Evolutionary conservation across 2,329 filamentous ascomycete genomes (phyloP), one percentile per base, ranked within the genome.

Genomic region (Dactylella cylindrospora): DNA sequence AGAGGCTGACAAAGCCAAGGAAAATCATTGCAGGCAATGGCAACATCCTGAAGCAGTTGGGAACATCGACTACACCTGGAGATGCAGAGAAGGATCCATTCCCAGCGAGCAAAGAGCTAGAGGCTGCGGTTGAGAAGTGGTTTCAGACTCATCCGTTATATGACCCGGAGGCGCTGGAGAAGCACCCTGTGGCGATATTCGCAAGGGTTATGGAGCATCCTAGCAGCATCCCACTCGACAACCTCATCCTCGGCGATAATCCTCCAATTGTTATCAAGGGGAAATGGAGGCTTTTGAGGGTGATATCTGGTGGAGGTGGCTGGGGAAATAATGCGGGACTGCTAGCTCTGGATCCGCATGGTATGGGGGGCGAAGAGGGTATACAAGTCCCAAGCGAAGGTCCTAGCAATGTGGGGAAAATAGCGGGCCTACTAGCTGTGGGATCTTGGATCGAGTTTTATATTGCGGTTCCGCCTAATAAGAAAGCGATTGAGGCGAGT

Each of bases 251-350:
- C 13, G 8, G 28, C 28, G 28, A 31, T 31, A 13, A 31, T 31
- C 8, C 13, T 31, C 28, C 28, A 6, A 10, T 33, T 9, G 26
- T 15, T 32, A 8, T 4, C 68, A 70, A 2, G 64, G 68, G 1
- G 70, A 76, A 33, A 64, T 72, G 3, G 72, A 75, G 66, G 47
- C 31, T 64, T 66, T 10, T 55, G 47, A 66, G 65, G 26, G 67
- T 70, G 6, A 41, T 70, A 6, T 67, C 67, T 12, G 88, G 88
- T 3, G 88, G 88, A 38, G 88, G 88, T 33, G 88, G 88, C 15
- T 94, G 88, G 88, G 88, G 88, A 12, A 76, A 80, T 52, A 93
- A 91, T 71, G 83, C 85, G 68, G 88, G 88, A 0, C 75, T 94
- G 0, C 74, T 94, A 2, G 88, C 88, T 4, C 77, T 94, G 3